Evolutionary conservation across 2,329 filamentous ascomycete genomes (phyloP).

Genomic region (Cladobotryum protrusum): DNA sequence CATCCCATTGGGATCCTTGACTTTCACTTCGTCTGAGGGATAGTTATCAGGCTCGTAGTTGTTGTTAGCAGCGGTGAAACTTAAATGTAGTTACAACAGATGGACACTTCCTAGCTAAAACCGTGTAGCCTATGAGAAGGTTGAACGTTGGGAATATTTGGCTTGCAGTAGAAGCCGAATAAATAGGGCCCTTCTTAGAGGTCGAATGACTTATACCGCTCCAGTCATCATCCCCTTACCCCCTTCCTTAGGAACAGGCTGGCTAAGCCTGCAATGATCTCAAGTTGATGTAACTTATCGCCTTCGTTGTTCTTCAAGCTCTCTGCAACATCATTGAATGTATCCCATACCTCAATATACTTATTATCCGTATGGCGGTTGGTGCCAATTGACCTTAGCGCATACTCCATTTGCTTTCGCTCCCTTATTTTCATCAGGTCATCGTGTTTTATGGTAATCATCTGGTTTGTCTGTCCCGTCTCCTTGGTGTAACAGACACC

Average conservation of each 20-base stretch:
- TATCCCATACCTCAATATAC: conserved; percentile 5
- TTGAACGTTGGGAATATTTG: too few species aligned
- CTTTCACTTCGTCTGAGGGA: too few species aligned
- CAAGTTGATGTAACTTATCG: neutral
- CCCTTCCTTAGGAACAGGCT: conserved; percentile 1
- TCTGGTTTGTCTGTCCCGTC: neutral
- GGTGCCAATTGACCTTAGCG: neutral
- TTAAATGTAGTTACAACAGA: too few species aligned
- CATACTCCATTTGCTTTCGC: conserved; percentile 1
- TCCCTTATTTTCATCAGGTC: neutral
- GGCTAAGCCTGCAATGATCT: neutral
- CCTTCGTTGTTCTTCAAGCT: neutral
- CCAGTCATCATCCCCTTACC: too few species aligned
- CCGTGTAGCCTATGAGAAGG: too few species aligned
- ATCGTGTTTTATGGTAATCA: neutral
- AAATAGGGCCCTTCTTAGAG: too few species aligned
- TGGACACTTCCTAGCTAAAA: too few species aligned
- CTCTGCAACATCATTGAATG: neutral
- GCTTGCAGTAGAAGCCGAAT: too few species aligned
- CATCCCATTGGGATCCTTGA: too few species aligned
- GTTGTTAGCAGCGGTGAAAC: too few species aligned
- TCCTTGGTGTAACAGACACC: neutral
- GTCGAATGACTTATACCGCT: too few species aligned
- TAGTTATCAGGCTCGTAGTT: too few species aligned
- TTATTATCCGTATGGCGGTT: neutral